phyloP scores from a whole-genome alignment of 2,329 filamentous ascomycete genomes.

The Trichoderma koningii region DNA sequence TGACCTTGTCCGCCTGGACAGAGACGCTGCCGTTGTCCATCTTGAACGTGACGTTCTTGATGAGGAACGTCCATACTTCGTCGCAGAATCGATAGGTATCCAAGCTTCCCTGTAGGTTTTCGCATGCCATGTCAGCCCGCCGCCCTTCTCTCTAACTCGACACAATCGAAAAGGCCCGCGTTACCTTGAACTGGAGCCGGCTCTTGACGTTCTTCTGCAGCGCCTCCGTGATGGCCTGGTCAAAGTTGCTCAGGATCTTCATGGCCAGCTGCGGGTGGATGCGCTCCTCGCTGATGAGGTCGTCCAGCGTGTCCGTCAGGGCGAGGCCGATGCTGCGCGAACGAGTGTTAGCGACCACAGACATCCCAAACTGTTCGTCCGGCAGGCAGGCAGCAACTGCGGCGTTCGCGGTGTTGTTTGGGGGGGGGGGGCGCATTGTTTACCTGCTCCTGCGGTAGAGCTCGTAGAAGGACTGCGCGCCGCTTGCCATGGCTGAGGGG shows the following conservation, averaged over 20 bases:
- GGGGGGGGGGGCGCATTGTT: conserved; percentile 38
- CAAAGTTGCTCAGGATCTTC: conserved; percentile 96
- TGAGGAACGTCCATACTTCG: conserved; percentile 98
- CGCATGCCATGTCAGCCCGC: background rate
- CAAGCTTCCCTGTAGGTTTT: conserved; percentile 72
- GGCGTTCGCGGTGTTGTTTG: background rate
- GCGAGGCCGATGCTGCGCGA: conserved; percentile 79
- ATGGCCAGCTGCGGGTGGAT: conserved; percentile 98
- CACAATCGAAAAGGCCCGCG: background rate
- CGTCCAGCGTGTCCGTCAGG: conserved; percentile 94
- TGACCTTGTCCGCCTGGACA: conserved; percentile 86
- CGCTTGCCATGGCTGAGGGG: conserved; percentile 48
- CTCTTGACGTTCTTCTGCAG: conserved; percentile 91
- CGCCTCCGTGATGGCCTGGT: conserved; percentile 88
- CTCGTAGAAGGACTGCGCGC: conserved; percentile 74
- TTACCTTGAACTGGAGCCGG: conserved; percentile 91
- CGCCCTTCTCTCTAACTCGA: background rate
- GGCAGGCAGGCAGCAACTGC: too few relatives aligned
- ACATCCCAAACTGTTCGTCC: too few relatives aligned
- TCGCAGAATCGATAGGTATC: conserved; percentile 99
- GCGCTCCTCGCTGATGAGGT: conserved; percentile 88
- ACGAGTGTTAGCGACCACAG: conserved; percentile 23
- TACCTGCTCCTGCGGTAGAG: conserved; percentile 98
- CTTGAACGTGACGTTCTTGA: conserved; percentile 99
- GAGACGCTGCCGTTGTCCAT: conserved; percentile 76